Evolutionary conservation across 768 basidiomycete genomes (phyloP).

Genomic region (Cyathus striatus): DNA sequence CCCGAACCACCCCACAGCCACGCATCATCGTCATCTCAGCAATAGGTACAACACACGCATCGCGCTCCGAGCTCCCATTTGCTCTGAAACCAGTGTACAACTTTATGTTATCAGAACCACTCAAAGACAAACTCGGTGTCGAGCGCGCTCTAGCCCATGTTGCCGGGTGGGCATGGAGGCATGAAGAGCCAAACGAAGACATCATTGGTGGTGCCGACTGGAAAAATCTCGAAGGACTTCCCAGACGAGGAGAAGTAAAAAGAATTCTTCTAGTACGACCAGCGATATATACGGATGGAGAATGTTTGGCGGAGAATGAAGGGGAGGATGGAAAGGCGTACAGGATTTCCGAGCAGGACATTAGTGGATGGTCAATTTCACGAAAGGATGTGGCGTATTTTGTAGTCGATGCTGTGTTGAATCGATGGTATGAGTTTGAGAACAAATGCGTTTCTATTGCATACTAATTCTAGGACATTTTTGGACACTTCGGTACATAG

Average conservation of each 20-base stretch:
- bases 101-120: slow-evolving; percentile 37
- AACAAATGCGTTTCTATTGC: slow-evolving; percentile 45
- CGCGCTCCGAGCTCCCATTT: slow-evolving; percentile 42
- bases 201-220: slow-evolving; percentile 38
- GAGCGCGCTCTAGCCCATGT: slow-evolving; percentile 47
- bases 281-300: slow-evolving; percentile 54
- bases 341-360: slow-evolving; percentile 34
- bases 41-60: slow-evolving; percentile 40
- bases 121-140: slow-evolving; percentile 56
- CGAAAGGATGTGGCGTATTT: slow-evolving; percentile 66
- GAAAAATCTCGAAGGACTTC: slow-evolving; percentile 35
- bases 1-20: slow-evolving; percentile 30
- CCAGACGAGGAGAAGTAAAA: slow-evolving; percentile 36
- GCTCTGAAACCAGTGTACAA: slow-evolving; percentile 44
- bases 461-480: too few relatives aligned
- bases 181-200: slow-evolving; percentile 33
- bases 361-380: slow-evolving; percentile 48
- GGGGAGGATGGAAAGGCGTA: too few relatives aligned
- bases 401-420: slow-evolving; percentile 39
- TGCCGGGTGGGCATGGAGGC: slow-evolving; percentile 46
- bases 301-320: slow-evolving; percentile 33
- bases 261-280: slow-evolving; percentile 49
- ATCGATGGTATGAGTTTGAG: slow-evolving; percentile 49
- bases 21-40: slow-evolving; percentile 53
- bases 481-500: too few relatives aligned